Conservation (phyloP, 2,329 filamentous ascomycete species). For the Penicillium sp. region DNA sequence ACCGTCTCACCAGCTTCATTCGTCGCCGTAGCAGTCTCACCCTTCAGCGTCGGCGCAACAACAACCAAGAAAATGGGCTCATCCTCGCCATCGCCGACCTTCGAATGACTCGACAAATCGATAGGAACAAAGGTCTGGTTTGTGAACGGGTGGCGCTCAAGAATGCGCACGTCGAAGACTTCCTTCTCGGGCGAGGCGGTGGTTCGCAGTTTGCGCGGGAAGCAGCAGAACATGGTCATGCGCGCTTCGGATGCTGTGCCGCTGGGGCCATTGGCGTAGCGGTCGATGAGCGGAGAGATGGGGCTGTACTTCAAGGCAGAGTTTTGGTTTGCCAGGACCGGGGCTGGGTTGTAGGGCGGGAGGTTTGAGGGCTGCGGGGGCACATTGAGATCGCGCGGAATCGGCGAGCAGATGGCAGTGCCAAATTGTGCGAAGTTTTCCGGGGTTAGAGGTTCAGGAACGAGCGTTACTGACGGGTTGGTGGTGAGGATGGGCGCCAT, state of each 20-base stretch:
- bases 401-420: conserved; percentile 74
- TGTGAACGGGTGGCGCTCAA: conserved; percentile 92
- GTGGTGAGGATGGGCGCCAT: conserved; percentile 36
- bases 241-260: conserved; percentile 54
- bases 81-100: conserved; percentile 23
- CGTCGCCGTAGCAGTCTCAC: conserved; percentile 35
- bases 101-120: conserved; percentile 44
- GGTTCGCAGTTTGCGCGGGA: conserved; percentile 58
- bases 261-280: conserved; percentile 60
- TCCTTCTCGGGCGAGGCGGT: conserved; percentile 13
- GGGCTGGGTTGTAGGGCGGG: conserved; percentile 45
- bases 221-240: conserved; percentile 89
- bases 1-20: conserved; percentile 23
- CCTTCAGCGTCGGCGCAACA: conserved; percentile 73
- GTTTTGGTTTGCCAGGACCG: conserved; percentile 76
- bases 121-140: conserved; percentile 90
- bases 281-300: conserved; percentile 70
- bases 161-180: conserved; percentile 66
- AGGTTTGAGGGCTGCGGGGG: conserved; percentile 48
- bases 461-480: conserved; percentile 47
- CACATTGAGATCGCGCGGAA: conserved; percentile 52
- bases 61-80: conserved; percentile 70
- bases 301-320: conserved; percentile 82
- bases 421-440: conserved; percentile 75
- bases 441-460: conserved; percentile 65